Base-by-base conservation (phyloP, 129 eudicot species). In the Rutidosis leptorrhynchoides region DNA sequence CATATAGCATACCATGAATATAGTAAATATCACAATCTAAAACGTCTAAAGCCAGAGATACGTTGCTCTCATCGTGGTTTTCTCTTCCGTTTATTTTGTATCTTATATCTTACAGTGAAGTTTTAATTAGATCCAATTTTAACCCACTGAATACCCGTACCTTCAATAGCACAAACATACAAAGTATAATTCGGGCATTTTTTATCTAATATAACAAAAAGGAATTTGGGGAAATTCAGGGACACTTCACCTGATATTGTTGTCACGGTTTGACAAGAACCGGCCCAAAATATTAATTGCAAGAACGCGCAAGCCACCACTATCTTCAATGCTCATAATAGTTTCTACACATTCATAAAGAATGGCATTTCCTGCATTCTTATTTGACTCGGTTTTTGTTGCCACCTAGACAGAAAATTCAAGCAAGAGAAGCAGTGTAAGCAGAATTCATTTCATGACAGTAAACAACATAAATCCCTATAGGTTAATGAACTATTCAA, bases 281-380 rank as follows among this genome's bases (percentile, higher is more conserved):
- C 95, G 86, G 49, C 99, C 99, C 82, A 94, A 80, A 65, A 94
- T 94, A 81, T 94, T 94, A 67, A 94, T 86, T 22, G 99, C 99
- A 76, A 94, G 97, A 57, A 89, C 99, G 33, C 99, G 87, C 79
- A 94, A 83, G 66, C 99, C 97, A 79, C 97, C 87, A 71, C 89
- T 94, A 67, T 94, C 99, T 83, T 94, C 97, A 77, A 94, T 84
- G 68, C 83, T 81, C 97, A 94, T 81, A 55, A 94, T 94, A 33
- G 99, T 89, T 67, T 87, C 95, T 48, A 89, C 99, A 83, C 97
- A 94, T 73, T 94, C 95, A 64, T 94, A 94, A 19, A 94, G 97
- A 71, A 94, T 89, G 42, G 99, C 99, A 65, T 94, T 94, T 62
- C 99, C 99, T 70, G 90, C 93, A 67, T 94, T 94, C 77, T 94